Conservation (phyloP, 768 basidiomycete genomes). For the Amanita molliuscula region DNA sequence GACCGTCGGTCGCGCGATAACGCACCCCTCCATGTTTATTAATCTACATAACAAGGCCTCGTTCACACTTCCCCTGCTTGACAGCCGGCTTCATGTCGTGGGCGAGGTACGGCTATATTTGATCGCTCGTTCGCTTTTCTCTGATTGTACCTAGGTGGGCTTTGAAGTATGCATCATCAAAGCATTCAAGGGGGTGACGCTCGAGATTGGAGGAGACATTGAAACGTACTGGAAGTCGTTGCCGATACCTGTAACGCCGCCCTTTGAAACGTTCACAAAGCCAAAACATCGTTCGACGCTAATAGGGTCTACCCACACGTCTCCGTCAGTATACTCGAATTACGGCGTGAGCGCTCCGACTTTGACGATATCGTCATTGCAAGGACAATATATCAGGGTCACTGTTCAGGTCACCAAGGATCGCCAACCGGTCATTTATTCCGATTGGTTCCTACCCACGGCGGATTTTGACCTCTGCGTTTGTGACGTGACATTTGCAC, state of each 20-base stretch:
- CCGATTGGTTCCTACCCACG: conserved; percentile 68
- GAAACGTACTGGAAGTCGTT: conserved; percentile 99
- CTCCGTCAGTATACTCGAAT: conserved; percentile 55
- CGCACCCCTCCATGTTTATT: conserved; percentile 64
- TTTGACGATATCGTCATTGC: conserved; percentile 81
- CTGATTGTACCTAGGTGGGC: conserved; percentile 44
- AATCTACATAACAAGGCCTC: conserved; percentile 42
- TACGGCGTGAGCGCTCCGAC: conserved; percentile 38
- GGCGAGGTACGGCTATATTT: conserved; percentile 55
- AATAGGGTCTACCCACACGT: conserved; percentile 52
- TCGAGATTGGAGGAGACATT: conserved; percentile 89
- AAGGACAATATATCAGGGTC: conserved; percentile 79
- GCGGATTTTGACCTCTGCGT: conserved; percentile 69
- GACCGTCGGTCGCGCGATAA: conserved; percentile 88
- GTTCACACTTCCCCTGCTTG: conserved; percentile 72
- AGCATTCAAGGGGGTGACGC: conserved; percentile 84
- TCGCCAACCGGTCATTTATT: conserved; percentile 77
- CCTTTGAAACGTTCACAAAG: conserved; percentile 25
- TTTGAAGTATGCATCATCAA: conserved; percentile 83
- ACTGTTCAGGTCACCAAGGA: conserved; percentile 91
- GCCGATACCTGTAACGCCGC: conserved; percentile 34
- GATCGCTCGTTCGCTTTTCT: conserved; percentile 9
- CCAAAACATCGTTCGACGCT: conserved; percentile 31
- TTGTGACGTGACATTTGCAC: conserved; percentile 71
- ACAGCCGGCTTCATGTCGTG: conserved; percentile 86